These are phyloP conservation scores for Macadamia integrifolia DNA, from an alignment of 164 flowering plant species.

Conservation along the genomic window DNA sequence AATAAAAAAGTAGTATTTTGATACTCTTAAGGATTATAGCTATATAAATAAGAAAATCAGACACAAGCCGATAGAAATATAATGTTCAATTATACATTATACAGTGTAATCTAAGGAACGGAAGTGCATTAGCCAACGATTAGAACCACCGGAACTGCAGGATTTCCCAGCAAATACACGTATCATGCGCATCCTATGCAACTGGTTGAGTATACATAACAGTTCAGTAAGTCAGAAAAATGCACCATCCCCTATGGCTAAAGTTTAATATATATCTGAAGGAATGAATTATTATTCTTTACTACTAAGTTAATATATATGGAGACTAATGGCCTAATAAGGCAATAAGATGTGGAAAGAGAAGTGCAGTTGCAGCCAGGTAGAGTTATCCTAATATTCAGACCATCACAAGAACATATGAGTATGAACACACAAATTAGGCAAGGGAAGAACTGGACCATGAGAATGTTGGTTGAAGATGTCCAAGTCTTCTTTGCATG, in stretches of 20 bases:
- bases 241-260: too few relatives aligned
- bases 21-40: background rate
- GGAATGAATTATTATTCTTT: too few relatives aligned
- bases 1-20: background rate
- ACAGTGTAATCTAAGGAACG: background rate
- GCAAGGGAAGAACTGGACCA: conserved; percentile 32
- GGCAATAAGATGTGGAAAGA: background rate
- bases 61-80: background rate
- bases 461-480: conserved; percentile 66
- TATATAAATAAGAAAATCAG: background rate
- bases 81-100: background rate
- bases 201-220: too few relatives aligned
- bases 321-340: too few relatives aligned
- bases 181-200: too few relatives aligned
- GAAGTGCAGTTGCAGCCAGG: background rate
- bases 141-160: background rate
- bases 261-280: background rate
- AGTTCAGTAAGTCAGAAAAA: too few relatives aligned
- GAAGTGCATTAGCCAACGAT: background rate
- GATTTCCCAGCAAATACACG: background rate
- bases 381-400: background rate
- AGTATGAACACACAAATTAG: background rate
- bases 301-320: too few relatives aligned
- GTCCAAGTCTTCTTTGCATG: conserved; percentile 61
- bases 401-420: background rate